These are phyloP conservation scores for Oryza australiensis DNA, from an alignment of 176 grass and related monocot species.

Conservation along the genomic window DNA sequence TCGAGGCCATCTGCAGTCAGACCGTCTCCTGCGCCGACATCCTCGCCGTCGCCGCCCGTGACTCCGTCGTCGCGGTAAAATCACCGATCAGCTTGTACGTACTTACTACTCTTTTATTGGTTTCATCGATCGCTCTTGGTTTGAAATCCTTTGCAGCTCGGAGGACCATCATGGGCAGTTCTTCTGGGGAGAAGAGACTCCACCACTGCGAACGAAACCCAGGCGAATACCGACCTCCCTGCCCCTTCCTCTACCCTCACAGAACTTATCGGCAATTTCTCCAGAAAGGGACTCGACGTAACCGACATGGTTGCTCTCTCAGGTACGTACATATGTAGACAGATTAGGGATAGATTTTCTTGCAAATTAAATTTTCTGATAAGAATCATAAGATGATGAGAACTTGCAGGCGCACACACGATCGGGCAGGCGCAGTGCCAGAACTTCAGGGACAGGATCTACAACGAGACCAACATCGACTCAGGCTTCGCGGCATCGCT, in stretches of 20 bases:
- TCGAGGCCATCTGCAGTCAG: conserved; percentile 54
- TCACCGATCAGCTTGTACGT: too few relatives aligned
- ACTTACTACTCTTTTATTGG: background rate
- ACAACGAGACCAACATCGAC: conserved; percentile 65
- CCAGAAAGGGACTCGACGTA: background rate
- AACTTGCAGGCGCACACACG: conserved; percentile 46
- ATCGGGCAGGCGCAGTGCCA: conserved; percentile 57
- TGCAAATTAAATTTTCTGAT: too few relatives aligned
- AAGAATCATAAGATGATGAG: too few relatives aligned
- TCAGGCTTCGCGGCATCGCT: conserved; percentile 40
- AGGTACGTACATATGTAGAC: background rate
- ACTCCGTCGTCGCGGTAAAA: conserved; percentile 63
- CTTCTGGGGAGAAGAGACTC: conserved; percentile 41
- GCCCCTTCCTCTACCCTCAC: background rate
- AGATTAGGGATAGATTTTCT: too few relatives aligned
- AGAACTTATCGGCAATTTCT: background rate
- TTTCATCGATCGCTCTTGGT: background rate
- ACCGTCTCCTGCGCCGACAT: conserved; percentile 88
- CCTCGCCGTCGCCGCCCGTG: conserved; percentile 61
- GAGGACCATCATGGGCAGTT: conserved; percentile 47
- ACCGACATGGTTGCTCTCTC: conserved; percentile 39
- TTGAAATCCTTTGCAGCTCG: conserved; percentile 13
- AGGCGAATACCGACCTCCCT: background rate
- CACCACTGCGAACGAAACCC: conserved; percentile 27
- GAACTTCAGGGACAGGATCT: conserved; percentile 44